These are phyloP conservation scores for Pisolithus tinctorius DNA, from an alignment of 768 basidiomycete genomes.

Conservation along the genomic window DNA sequence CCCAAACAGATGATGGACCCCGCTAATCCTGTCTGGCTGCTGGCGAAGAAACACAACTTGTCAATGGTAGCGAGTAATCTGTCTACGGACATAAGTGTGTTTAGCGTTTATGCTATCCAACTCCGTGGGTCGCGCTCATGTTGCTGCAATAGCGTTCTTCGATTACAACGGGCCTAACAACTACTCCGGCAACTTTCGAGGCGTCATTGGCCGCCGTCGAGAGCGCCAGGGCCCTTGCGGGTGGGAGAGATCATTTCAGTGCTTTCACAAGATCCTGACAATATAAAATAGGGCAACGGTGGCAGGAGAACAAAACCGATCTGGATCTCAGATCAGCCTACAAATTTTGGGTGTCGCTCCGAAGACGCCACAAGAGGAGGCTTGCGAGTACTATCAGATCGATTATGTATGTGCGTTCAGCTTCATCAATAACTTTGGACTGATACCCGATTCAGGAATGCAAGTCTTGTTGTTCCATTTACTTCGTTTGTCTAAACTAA, in stretches of 20 bases:
- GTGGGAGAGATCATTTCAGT: neutral
- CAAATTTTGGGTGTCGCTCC: too few species aligned
- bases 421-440: too few species aligned
- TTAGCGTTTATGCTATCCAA: neutral
- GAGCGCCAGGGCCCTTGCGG: neutral
- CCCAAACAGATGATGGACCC: constrained; percentile 41
- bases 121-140: neutral
- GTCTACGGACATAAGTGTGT: neutral
- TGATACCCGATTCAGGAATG: constrained; percentile 23
- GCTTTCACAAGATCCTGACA: too few species aligned
- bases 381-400: too few species aligned
- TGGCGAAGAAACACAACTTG: constrained; percentile 51
- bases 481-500: constrained; percentile 1
- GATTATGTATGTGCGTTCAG: too few species aligned
- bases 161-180: neutral
- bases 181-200: neutral
- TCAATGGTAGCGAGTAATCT: neutral
- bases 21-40: constrained; percentile 52
- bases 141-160: neutral
- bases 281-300: too few species aligned
- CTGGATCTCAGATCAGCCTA: too few species aligned
- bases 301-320: too few species aligned
- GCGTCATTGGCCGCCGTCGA: neutral
- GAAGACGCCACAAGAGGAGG: too few species aligned
- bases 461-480: constrained; percentile 5